Evolutionary conservation across 257 asterid genomes (phyloP).

Genomic region (Osmanthus fragrans): DNA sequence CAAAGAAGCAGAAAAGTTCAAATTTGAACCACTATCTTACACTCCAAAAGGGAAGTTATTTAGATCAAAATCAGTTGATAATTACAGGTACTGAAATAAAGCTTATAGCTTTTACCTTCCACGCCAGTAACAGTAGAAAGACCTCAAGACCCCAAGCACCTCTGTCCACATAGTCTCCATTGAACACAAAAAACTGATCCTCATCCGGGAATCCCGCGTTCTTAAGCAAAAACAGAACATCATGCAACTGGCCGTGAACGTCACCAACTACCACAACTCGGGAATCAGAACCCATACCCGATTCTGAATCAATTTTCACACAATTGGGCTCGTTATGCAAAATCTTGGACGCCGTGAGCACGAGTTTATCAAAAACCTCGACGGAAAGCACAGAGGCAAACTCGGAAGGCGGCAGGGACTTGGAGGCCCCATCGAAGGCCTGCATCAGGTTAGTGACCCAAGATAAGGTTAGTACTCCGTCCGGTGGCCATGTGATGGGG

Average conservation of each 20-base stretch:
- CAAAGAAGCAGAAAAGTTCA: slow-evolving; percentile 15
- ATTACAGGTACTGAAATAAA: background rate
- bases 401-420: slow-evolving; percentile 55
- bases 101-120: slow-evolving; percentile 68
- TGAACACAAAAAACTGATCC: slow-evolving; percentile 82
- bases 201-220: slow-evolving; percentile 79
- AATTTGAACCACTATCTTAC: background rate
- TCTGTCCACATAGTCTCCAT: slow-evolving; percentile 96
- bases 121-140: slow-evolving; percentile 71
- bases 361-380: slow-evolving; percentile 66
- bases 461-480: slow-evolving; percentile 46
- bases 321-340: slow-evolving; percentile 94
- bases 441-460: slow-evolving; percentile 76
- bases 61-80: slow-evolving; percentile 5
- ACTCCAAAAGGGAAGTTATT: background rate
- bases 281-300: slow-evolving; percentile 41
- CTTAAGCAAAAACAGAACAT: slow-evolving; percentile 65
- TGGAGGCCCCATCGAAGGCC: slow-evolving; percentile 80
- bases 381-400: slow-evolving; percentile 80
- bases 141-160: slow-evolving; percentile 99
- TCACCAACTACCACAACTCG: slow-evolving; percentile 92
- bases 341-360: slow-evolving; percentile 73
- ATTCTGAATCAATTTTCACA: slow-evolving; percentile 56
- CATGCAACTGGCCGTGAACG: slow-evolving; percentile 96
- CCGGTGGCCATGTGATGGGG: slow-evolving; percentile 83